A percentile compares a stretch with the other conserved stretches of the same genome.
phyloP scores from a whole-genome alignment of 768 basidiomycete genomes.

The Mycena kentingensis region DNA sequence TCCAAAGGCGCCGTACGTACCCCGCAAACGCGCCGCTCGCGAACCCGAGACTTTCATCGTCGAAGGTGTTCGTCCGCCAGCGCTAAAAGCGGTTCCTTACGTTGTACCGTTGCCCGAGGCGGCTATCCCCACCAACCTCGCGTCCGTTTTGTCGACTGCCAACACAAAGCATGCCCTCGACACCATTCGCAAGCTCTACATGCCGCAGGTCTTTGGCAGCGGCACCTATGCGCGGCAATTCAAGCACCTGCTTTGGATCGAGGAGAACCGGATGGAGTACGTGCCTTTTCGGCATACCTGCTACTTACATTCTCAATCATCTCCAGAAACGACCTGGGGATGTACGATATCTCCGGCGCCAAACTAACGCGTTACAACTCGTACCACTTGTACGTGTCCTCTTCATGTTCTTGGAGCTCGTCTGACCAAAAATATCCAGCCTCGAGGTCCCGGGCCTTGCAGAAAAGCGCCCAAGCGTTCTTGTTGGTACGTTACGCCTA shows the following conservation, averaged over 20 bases:
- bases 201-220: constrained; percentile 43
- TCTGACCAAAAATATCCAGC: constrained; percentile 25
- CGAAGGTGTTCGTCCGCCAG: constrained; percentile 44
- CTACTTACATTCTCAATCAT: constrained; percentile 7
- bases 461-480: constrained; percentile 58
- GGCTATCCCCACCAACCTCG: constrained; percentile 39
- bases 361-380: constrained; percentile 31
- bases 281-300: background rate
- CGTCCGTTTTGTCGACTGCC: constrained; percentile 33
- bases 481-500: constrained; percentile 45
- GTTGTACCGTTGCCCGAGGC: constrained; percentile 40
- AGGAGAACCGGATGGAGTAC: constrained; percentile 47
- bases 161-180: constrained; percentile 30
- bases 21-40: constrained; percentile 35
- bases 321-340: constrained; percentile 41
- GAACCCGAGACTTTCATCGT: constrained; percentile 39
- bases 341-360: constrained; percentile 40
- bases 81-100: constrained; percentile 46
- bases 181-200: constrained; percentile 34
- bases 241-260: constrained; percentile 56
- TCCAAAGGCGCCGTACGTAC: constrained; percentile 50
- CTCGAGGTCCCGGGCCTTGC: constrained; percentile 52
- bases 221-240: constrained; percentile 48
- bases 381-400: constrained; percentile 40
- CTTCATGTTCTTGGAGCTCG: background rate